Percentiles rank a stretch among this genome's conserved stretches.
phyloP scores from a whole-genome alignment of 2,329 filamentous ascomycete species.

The Ilyonectria robusta region DNA sequence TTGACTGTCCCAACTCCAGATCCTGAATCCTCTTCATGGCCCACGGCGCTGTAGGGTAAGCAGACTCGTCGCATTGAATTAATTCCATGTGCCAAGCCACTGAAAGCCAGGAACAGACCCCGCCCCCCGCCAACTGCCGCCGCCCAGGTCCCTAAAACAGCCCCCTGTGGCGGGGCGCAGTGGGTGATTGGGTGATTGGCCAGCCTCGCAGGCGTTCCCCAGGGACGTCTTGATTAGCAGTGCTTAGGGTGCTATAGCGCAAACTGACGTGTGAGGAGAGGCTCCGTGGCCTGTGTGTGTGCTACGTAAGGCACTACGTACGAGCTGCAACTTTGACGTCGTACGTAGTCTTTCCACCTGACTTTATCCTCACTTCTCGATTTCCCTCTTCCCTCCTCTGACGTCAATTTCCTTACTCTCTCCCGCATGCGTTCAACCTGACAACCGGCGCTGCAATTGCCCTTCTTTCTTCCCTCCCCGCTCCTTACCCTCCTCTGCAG shows the following conservation, averaged over 20 bases:
- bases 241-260: neutral
- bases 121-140: neutral
- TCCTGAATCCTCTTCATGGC: too few species aligned
- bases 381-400: neutral
- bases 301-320: neutral
- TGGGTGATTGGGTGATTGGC: slow-evolving; percentile 26
- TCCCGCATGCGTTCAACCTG: slow-evolving; percentile 18
- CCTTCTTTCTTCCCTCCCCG: slow-evolving; percentile 1
- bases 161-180: slow-evolving; percentile 4
- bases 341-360: neutral
- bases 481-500: slow-evolving; percentile 22
- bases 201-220: neutral
- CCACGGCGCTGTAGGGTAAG: neutral
- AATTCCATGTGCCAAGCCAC: neutral
- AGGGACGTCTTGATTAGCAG: neutral
- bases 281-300: neutral
- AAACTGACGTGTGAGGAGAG: neutral
- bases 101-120: neutral
- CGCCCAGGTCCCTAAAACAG: slow-evolving; percentile 11
- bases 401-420: neutral
- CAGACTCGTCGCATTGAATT: neutral
- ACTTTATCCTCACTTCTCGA: neutral
- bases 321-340: neutral
- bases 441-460: neutral
- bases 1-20: too few species aligned